Base-by-base conservation (phyloP, 352 stramenopile genomes). In the Elongisporangium prolatum region DNA sequence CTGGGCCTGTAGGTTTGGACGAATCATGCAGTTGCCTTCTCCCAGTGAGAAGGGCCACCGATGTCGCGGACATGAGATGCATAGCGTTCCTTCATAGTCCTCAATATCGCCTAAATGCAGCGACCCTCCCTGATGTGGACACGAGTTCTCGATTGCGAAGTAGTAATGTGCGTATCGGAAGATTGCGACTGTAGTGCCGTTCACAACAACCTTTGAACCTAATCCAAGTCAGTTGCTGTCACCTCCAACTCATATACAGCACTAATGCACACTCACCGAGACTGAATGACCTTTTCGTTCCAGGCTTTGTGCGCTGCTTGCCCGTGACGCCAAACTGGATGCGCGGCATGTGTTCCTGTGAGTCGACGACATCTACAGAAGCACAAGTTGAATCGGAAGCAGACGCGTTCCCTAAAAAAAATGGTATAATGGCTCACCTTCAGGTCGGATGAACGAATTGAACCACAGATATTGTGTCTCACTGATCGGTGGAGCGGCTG, bases 41-140 rank as follows among this genome's bases (percentile, higher is more conserved):
- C 85, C 76, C 10, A 95, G 67, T 16, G 85, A 89, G 58, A 93
- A 95, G 0, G 84, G 84, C 81, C 81, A 95, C 52, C 85, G 84
- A 61, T 95, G 86, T 16, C 77, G 81, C 22, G 86, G 86, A 37
- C 86, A 95, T 34, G 84, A 79, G 34, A 95, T 64, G 52, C 84
- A 95, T 0, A 83, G 54, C 22, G 59, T 72, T 47, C 80, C 84
- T 61, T 89, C 80, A 21, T 90, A 82, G 28, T 93, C 84, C 74
- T 95, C 86, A 22, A 95, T 95, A 59, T 95, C 86, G 8, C 86
- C 86, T n/a, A 93, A 56, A 52, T 93, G 78, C 9, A 95, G 68
- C n/a, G 84, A 75, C 17, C 80, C 86, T 16, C 79, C 83, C 57
- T 91, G 82, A 52, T 95, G 86, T 11, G 86, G 86, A 55, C 86